These are phyloP conservation scores for Thielaviopsis euricoi DNA, from an alignment of 2,329 filamentous ascomycete species.

Conservation along the genomic window DNA sequence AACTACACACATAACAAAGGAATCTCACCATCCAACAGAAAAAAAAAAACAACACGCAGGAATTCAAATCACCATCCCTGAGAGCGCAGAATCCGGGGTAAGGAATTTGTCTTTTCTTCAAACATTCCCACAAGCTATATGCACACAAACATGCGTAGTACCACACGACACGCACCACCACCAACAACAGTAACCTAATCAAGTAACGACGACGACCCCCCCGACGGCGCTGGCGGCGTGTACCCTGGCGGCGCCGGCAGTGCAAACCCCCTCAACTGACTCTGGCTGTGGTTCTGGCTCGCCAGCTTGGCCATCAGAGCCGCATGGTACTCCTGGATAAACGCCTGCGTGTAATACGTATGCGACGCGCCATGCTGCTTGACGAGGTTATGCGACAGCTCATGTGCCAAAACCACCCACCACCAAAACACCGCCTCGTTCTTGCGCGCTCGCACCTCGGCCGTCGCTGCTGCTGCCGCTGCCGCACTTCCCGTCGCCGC, in stretches of 20 bases:
- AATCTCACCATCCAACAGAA: too few species aligned
- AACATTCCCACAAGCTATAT: too few species aligned
- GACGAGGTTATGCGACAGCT: slow-evolving; percentile 88
- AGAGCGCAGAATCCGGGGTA: too few species aligned
- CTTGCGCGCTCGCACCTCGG: slow-evolving; percentile 1
- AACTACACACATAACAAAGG: too few species aligned
- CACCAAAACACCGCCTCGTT: slow-evolving; percentile 63
- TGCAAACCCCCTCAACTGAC: background rate
- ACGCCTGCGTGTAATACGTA: slow-evolving; percentile 72
- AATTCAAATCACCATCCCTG: too few species aligned
- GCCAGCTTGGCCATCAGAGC: slow-evolving; percentile 45
- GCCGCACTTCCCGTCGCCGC: slow-evolving; percentile 25
- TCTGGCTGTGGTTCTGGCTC: background rate
- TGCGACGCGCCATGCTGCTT: slow-evolving; percentile 60
- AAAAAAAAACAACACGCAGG: too few species aligned
- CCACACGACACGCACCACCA: too few species aligned
- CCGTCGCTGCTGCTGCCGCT: slow-evolving; percentile 19
- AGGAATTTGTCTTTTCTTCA: too few species aligned
- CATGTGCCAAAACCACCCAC: slow-evolving; percentile 93
- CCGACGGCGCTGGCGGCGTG: background rate
- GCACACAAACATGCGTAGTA: too few species aligned
- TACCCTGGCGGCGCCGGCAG: slow-evolving; percentile 2
- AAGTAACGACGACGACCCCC: background rate
- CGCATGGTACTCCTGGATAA: slow-evolving; percentile 61
- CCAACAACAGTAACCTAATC: too few species aligned